phyloP scores from a whole-genome alignment of 139 green algal species.

The Micractinium sp. region DNA sequence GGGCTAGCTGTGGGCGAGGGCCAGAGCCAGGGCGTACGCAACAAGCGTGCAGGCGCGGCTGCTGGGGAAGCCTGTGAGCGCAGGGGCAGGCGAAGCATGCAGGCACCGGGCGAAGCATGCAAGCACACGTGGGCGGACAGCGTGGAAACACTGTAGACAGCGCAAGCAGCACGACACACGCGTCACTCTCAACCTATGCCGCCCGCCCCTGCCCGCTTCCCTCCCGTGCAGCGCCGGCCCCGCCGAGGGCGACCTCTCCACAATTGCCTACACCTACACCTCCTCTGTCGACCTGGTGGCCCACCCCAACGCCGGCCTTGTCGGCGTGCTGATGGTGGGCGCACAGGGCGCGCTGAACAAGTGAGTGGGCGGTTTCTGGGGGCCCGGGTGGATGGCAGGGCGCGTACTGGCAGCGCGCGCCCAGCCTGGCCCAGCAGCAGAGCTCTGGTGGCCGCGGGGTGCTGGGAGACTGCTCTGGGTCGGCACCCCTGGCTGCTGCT shows the following conservation, averaged over 20 bases:
- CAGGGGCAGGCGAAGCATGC: neutral
- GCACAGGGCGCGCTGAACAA: constrained; percentile 6
- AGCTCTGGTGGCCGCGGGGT: no score
- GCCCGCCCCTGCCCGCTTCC: neutral
- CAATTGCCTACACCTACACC: constrained; percentile 58
- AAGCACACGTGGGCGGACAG: no score
- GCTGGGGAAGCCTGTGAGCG: neutral
- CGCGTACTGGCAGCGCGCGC: no score
- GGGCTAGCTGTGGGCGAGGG: neutral
- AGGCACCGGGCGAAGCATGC: neutral
- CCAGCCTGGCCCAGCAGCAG: no score
- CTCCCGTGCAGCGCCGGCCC: constrained; percentile 32
- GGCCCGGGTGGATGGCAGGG: no score
- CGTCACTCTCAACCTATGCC: neutral
- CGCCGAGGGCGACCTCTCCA: constrained; percentile 28
- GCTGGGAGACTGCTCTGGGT: no score
- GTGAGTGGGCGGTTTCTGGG: constrained; percentile 17
- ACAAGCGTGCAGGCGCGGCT: no score
- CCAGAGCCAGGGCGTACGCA: neutral
- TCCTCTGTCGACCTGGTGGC: constrained; percentile 53
- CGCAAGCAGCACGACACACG: no score
- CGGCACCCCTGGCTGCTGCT: no score
- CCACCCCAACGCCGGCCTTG: constrained; percentile 58
- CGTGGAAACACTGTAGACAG: no score
- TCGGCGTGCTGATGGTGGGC: constrained; percentile 52